phyloP scores from a whole-genome alignment of 2,329 filamentous ascomycete species.

The Fusarium hainanense region DNA sequence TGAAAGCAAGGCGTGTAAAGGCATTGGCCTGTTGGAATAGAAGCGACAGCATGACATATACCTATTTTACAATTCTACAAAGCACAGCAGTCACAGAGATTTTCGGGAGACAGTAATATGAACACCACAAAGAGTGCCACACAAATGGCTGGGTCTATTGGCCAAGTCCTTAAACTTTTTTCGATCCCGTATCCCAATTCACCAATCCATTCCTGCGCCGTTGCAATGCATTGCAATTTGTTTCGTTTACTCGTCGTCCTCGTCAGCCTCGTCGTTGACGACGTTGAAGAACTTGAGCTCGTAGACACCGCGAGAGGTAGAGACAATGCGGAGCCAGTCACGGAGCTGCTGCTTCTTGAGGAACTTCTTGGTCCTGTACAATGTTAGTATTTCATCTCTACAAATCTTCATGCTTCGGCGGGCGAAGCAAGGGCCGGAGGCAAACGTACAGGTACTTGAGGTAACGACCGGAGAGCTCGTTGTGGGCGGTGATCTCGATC shows the following conservation, averaged over 20 bases:
- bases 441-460: conserved; percentile 95
- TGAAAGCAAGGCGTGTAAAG: neutral
- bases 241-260: conserved; percentile 92
- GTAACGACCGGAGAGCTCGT: conserved; percentile 98
- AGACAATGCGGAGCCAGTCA: conserved; percentile 99
- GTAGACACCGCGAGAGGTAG: conserved; percentile 97
- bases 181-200: conserved; percentile 44
- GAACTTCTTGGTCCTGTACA: conserved; percentile 96
- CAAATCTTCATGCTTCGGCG: neutral
- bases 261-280: conserved; percentile 96
- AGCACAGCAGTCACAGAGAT: neutral
- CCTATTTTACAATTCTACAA: neutral
- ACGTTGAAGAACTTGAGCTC: conserved; percentile 99
- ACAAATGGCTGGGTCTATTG: conserved; percentile 49
- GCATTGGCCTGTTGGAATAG: neutral
- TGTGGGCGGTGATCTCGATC: conserved; percentile 97
- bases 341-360: conserved; percentile 99
- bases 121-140: conserved; percentile 48
- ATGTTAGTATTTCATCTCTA: conserved; percentile 7
- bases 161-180: conserved; percentile 45
- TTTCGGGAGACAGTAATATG: conserved; percentile 1
- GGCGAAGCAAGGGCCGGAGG: neutral
- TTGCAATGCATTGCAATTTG: conserved; percentile 41
- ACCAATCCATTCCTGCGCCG: conserved; percentile 49
- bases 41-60: neutral